These are phyloP conservation scores for Blastocladiella emersonii DNA, from an alignment of 371 early-diverging fungal genomes.

Conservation along the genomic window DNA sequence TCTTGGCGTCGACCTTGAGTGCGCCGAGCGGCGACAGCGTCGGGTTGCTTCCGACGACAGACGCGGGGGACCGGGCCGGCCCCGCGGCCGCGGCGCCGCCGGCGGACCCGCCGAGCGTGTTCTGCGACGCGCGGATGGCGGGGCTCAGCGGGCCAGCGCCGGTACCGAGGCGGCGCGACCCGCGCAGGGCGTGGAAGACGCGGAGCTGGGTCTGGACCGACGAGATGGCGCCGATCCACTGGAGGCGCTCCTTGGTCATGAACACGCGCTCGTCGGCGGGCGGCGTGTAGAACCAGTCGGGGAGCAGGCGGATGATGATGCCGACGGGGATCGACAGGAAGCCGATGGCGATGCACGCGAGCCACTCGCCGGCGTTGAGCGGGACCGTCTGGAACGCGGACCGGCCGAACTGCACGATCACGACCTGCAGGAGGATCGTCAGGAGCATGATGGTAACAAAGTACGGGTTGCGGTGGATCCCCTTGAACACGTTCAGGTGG, in stretches of 20 bases:
- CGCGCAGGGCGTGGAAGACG: slow-evolving; percentile 10
- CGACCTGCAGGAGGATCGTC: slow-evolving; percentile 33
- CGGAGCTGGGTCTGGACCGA: slow-evolving; percentile 4
- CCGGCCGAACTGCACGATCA: slow-evolving; percentile 48
- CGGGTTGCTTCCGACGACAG: no score
- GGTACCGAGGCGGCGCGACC: not conserved
- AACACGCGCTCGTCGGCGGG: slow-evolving; percentile 4
- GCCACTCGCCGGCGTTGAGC: slow-evolving; percentile 43
- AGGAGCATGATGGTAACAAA: slow-evolving; percentile 42
- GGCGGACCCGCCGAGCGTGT: no score
- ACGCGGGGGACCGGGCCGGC: no score
- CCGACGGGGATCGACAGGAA: slow-evolving; percentile 55
- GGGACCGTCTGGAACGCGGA: slow-evolving; percentile 42
- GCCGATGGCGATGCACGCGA: slow-evolving; percentile 45
- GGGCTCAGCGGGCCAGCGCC: not conserved
- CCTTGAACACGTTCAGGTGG: slow-evolving; percentile 40
- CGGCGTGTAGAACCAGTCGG: slow-evolving; percentile 12
- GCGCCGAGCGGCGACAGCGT: no score
- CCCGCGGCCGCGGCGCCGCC: no score
- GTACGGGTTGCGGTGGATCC: slow-evolving; percentile 37
- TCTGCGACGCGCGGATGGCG: not conserved
- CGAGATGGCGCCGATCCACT: slow-evolving; percentile 7
- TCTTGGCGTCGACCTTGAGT: no score
- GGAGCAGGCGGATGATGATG: slow-evolving; percentile 44
- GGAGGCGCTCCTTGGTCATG: slow-evolving; percentile 9